Percentiles rank a stretch among this genome's conserved stretches.
phyloP scores from a whole-genome alignment of 2,329 filamentous ascomycete species.

The Fusarium metavorans region DNA sequence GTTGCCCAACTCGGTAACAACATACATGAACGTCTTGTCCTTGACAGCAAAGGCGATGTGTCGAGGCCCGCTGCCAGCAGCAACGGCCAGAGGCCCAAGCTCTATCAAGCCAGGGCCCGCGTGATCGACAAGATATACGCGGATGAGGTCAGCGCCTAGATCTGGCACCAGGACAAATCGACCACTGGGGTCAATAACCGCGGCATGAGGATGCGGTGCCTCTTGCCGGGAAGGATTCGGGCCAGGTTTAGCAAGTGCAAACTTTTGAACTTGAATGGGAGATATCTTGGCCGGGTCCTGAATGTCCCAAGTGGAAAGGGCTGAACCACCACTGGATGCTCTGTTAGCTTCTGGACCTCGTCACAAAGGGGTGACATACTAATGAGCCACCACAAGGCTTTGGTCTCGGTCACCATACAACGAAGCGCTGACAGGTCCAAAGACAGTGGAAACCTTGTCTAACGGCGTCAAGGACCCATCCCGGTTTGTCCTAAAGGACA shows the following conservation, averaged over 20 bases:
- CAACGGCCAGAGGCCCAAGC: constrained; percentile 54
- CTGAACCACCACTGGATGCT: constrained; percentile 51
- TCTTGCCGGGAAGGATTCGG: constrained; percentile 63
- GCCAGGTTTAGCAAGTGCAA: constrained; percentile 53
- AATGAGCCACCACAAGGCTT: constrained; percentile 59
- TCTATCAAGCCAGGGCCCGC: constrained; percentile 58
- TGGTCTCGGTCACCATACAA: constrained; percentile 56
- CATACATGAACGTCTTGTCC: constrained; percentile 66
- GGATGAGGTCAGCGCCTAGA: constrained; percentile 73
- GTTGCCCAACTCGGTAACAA: constrained; percentile 72
- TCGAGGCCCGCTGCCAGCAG: constrained; percentile 71
- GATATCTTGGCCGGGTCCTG: constrained; percentile 52
- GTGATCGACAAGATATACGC: constrained; percentile 61
- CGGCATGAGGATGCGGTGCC: constrained; percentile 72
- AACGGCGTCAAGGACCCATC: constrained; percentile 56
- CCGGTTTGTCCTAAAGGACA: constrained; percentile 51
- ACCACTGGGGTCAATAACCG: constrained; percentile 73
- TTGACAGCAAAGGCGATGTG: constrained; percentile 70
- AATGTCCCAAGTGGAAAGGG: constrained; percentile 60
- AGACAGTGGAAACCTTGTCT: constrained; percentile 48
- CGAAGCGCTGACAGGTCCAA: constrained; percentile 59
- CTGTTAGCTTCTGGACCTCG: constrained; percentile 13
- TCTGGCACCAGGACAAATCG: constrained; percentile 74
- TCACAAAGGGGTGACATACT: constrained; percentile 51
- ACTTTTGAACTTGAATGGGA: constrained; percentile 54